Conservation (phyloP, 2,329 filamentous ascomycete species). For the Xylariaceae sp. region DNA sequence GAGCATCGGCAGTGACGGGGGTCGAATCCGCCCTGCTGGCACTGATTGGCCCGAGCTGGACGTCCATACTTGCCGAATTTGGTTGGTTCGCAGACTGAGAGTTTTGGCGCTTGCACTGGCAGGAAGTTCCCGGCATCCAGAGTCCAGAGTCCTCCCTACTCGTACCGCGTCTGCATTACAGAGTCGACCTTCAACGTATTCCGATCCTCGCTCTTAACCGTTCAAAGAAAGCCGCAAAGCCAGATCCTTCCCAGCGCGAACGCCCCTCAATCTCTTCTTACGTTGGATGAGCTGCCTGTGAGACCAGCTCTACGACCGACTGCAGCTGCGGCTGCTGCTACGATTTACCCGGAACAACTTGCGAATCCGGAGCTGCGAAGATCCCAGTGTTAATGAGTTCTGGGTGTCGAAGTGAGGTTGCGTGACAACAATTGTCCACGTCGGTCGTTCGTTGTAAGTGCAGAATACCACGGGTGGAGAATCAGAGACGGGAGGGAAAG, state of each 20-base stretch:
- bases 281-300: background rate
- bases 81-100: background rate
- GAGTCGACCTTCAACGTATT: background rate
- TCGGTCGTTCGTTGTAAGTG: background rate
- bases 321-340: constrained; percentile 6
- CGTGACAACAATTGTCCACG: constrained; percentile 11
- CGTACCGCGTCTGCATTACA: background rate
- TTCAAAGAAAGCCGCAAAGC: constrained; percentile 6
- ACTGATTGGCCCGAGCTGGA: constrained; percentile 24
- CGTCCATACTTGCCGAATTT: constrained; percentile 22
- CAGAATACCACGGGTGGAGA: background rate
- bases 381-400: background rate
- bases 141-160: background rate
- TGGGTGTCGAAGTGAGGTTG: background rate
- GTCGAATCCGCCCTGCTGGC: constrained; percentile 14
- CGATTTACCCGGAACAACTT: constrained; percentile 18
- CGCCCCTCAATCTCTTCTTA: constrained; percentile 1
- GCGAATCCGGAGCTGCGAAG: constrained; percentile 9
- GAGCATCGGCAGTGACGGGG: constrained; percentile 7
- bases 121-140: background rate
- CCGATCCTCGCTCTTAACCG: too few species aligned
- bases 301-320: background rate
- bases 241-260: constrained; percentile 4
- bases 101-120: background rate
- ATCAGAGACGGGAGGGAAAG: background rate